Percentiles rank a stretch among this genome's conserved stretches.
Conservation (phyloP, 805 yeast genomes). For the Wickerhamomyces rabaulensis region DNA sequence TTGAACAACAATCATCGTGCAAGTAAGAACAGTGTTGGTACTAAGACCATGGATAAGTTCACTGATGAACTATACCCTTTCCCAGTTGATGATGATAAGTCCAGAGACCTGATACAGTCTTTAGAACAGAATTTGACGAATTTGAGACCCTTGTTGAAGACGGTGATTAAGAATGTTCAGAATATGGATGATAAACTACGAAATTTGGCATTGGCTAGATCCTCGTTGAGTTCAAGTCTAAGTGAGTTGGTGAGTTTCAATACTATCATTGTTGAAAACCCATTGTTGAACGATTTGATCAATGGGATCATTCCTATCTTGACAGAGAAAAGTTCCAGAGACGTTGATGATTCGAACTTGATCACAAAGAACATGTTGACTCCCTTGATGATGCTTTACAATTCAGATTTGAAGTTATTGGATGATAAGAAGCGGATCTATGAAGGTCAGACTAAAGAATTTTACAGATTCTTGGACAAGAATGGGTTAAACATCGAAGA, state of each 20-base stretch:
- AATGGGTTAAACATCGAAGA: background rate
- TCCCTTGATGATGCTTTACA: slow-evolving; percentile 14
- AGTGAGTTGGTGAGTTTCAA: slow-evolving; percentile 11
- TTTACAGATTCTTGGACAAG: slow-evolving; percentile 1
- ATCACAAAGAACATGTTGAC: slow-evolving; percentile 11
- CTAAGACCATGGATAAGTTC: background rate
- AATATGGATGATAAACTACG: slow-evolving; percentile 15
- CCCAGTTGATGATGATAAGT: slow-evolving; percentile 8
- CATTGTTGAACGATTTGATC: slow-evolving; percentile 9
- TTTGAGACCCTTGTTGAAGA: slow-evolving; percentile 9
- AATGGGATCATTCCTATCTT: slow-evolving; percentile 11
- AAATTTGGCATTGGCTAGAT: slow-evolving; percentile 15
- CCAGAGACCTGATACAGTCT: slow-evolving; percentile 3
- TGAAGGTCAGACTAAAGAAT: slow-evolving; percentile 8
- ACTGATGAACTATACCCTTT: background rate
- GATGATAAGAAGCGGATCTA: slow-evolving; percentile 9
- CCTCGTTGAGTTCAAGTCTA: slow-evolving; percentile 12
- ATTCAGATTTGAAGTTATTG: slow-evolving; percentile 16
- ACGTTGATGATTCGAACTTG: slow-evolving; percentile 16
- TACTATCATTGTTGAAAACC: slow-evolving; percentile 6
- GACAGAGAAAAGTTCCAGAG: slow-evolving; percentile 16
- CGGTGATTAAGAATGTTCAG: slow-evolving; percentile 15
- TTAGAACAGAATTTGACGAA: slow-evolving; percentile 9
- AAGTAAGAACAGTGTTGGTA: background rate
- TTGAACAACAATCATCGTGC: background rate